Evolutionary conservation across 805 yeast species (phyloP), one percentile per base, ranked within the genome.

Genomic region (Schizosaccharomyces cryophilus): DNA sequence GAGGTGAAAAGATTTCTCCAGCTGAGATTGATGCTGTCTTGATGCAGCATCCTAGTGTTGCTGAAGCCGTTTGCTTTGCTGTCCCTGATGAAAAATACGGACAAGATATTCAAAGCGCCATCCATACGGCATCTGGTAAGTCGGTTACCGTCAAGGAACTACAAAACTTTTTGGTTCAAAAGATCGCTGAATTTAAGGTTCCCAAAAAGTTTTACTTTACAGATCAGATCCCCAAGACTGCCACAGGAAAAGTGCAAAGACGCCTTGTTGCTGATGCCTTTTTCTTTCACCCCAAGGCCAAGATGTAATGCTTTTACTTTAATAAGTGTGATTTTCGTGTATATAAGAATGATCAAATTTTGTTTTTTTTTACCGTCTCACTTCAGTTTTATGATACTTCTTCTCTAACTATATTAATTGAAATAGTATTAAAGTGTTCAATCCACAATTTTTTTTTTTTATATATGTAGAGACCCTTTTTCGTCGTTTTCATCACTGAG

Each of bases 1-100:
- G 86, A 29, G 89, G 89, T 62, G 89, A 83, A 70, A 83, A 84
- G 70, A 83, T 83, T 63, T 78, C 85, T 2, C 89, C 89, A 4
- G 77, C 81, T 64, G 89, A 83, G 69, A 71, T 83, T 31, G 89
- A 83, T 66, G 77, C 80, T 58, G 75, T 77, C 9, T 69, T 83
- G 73, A 72, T 81, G n/a, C 73, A 78, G 58, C 78, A 81, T 66
- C 83, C 82, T 0, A 77, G 75, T n/a, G 80, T 84, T 15, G 74
- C 76, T 26, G 88, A 83, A 67, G 87, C 85, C 30, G 88, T 84
- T 19, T 74, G 82, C 3, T 83, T 82, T 67, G 88, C 83, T 47
- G 85, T 78, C 3, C 77, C 78, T 2, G 86, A 83, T 68, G 78
- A 73, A 26, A 78, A 81, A 69, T 83, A 83, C 68, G 88, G 88